These are phyloP conservation scores for Ambrosia artemisiifolia DNA, from an alignment of 129 eudicot species.

Conservation along the genomic window DNA sequence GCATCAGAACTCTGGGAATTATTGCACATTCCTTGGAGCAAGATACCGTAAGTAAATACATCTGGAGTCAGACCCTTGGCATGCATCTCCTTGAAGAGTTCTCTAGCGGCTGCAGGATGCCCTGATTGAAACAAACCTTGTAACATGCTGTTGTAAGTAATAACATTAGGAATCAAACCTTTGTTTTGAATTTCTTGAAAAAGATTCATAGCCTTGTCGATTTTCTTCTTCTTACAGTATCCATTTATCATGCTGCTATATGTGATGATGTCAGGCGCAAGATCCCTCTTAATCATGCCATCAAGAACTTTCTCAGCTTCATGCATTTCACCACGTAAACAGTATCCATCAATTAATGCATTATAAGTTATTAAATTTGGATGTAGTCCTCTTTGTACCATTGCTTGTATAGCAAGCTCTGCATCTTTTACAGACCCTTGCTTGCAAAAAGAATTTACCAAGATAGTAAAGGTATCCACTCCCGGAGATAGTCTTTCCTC, in stretches of 20 bases:
- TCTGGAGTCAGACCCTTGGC: conserved; percentile 17
- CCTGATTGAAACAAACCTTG: conserved; percentile 21
- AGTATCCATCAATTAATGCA: conserved; percentile 41
- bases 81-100: conserved; percentile 25
- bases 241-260: conserved; percentile 32
- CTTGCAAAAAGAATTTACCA: conserved; percentile 28
- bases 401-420: conserved; percentile 3
- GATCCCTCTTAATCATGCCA: conserved; percentile 15
- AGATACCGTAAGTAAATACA: conserved; percentile 6
- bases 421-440: conserved; percentile 24
- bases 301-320: conserved; percentile 22
- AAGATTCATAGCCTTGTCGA: conserved; percentile 25
- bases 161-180: conserved; percentile 21
- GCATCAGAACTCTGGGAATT: conserved; percentile 18
- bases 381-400: conserved; percentile 17
- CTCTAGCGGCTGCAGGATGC: conserved; percentile 4
- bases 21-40: conserved; percentile 28
- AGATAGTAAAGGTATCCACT: conserved; percentile 13
- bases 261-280: conserved; percentile 26
- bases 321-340: conserved; percentile 39
- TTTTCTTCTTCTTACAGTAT: conserved; percentile 13
- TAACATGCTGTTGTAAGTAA: conserved; percentile 21
- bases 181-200: conserved; percentile 25
- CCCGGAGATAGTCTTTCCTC: conserved; percentile 7
- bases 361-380: conserved; percentile 27